Conservation (phyloP, 73 alveolate species). For the Paramecium bursaria region DNA sequence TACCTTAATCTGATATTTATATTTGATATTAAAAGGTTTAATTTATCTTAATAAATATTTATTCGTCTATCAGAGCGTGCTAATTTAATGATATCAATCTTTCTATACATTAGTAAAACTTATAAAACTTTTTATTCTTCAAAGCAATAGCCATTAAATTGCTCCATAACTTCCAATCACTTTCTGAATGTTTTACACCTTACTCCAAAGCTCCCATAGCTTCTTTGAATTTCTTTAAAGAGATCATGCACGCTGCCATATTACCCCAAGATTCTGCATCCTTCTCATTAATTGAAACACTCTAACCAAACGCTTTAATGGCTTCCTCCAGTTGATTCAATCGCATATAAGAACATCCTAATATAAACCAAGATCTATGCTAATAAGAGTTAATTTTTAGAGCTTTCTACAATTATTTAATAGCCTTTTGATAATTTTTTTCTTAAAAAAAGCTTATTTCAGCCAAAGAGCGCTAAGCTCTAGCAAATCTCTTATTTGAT, state of each 20-base stretch:
- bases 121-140: constrained; percentile 80
- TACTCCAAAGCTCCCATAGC: constrained; percentile 94
- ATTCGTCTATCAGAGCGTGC: constrained; percentile 56
- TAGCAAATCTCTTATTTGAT: constrained; percentile 85
- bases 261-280: constrained; percentile 98
- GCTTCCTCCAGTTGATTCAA: constrained; percentile 83
- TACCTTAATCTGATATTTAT: constrained; percentile 25
- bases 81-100: constrained; percentile 50
- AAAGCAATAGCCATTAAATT: constrained; percentile 86
- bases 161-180: constrained; percentile 95
- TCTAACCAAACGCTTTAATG: constrained; percentile 86
- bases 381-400: constrained; percentile 90
- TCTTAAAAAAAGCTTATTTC: constrained; percentile 76
- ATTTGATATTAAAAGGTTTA: constrained; percentile 58
- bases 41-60: constrained; percentile 35
- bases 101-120: constrained; percentile 66
- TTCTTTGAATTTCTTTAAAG: constrained; percentile 87
- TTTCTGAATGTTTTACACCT: constrained; percentile 88
- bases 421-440: constrained; percentile 76
- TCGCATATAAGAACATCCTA: constrained; percentile 96
- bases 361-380: constrained; percentile 96
- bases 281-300: constrained; percentile 86
- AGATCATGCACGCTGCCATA: constrained; percentile 89
- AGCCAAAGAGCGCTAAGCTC: constrained; percentile 95
- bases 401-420: constrained; percentile 92